These are phyloP conservation scores for Brasenia schreberi DNA, from an alignment of 164 flowering plant species.

Conservation along the genomic window DNA sequence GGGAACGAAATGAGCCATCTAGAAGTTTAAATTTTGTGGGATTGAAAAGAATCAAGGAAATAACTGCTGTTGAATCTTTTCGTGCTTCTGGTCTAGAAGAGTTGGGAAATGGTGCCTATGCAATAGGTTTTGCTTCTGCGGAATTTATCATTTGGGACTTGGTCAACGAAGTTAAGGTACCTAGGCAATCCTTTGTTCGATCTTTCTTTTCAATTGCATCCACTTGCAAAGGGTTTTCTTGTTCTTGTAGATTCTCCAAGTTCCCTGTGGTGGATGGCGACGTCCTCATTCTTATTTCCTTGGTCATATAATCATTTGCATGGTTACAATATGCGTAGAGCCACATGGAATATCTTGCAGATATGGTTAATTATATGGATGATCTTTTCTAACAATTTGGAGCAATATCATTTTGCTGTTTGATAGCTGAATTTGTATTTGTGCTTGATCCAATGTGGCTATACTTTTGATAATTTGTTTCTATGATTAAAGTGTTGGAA, in stretches of 20 bases:
- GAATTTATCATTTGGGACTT: conserved; percentile 84
- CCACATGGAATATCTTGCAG: too few relatives aligned
- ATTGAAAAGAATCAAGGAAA: conserved; percentile 85
- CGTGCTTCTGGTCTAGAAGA: conserved; percentile 24
- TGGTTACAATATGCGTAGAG: too few relatives aligned
- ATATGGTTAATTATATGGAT: too few relatives aligned
- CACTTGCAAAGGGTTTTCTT: background rate
- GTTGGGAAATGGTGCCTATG: conserved; percentile 33
- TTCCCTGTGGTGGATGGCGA: conserved; percentile 99
- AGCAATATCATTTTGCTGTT: too few relatives aligned
- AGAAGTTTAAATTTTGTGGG: conserved; percentile 59
- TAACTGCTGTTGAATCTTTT: conserved; percentile 63
- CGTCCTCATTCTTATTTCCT: conserved; percentile 87
- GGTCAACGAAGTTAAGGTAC: conserved; percentile 57
- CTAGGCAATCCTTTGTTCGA: background rate
- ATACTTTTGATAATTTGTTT: too few relatives aligned
- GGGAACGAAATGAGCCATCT: conserved; percentile 11
- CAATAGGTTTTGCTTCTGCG: conserved; percentile 75
- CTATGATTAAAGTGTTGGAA: too few relatives aligned
- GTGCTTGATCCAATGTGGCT: too few relatives aligned
- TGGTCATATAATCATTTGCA: conserved; percentile 23
- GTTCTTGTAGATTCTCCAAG: conserved; percentile 41
- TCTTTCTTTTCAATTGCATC: background rate
- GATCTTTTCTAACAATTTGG: too few relatives aligned
- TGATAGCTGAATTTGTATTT: too few relatives aligned